Conservation (phyloP, 805 yeast genomes). For the Starmerella apicola region DNA sequence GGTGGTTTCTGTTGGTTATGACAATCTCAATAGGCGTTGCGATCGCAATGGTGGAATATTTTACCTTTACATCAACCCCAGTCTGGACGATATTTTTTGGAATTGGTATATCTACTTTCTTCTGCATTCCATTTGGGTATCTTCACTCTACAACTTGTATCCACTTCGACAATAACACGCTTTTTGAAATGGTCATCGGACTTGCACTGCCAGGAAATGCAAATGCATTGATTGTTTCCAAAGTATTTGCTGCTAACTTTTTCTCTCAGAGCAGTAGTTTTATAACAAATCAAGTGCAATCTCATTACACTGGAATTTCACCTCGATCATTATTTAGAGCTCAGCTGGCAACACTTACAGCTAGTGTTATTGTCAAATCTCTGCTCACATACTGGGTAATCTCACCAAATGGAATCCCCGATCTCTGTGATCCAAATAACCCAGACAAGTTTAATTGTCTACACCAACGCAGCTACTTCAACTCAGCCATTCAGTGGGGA, state of each 20-base stretch:
- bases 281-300: slow-evolving; percentile 43
- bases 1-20: slow-evolving; percentile 36
- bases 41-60: slow-evolving; percentile 34
- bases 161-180: slow-evolving; percentile 46
- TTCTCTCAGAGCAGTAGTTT: slow-evolving; percentile 49
- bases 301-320: slow-evolving; percentile 32
- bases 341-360: slow-evolving; percentile 31
- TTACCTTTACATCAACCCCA: slow-evolving; percentile 27
- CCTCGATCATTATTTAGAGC: slow-evolving; percentile 33
- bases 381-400: slow-evolving; percentile 35
- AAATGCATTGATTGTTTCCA: slow-evolving; percentile 52
- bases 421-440: slow-evolving; percentile 35
- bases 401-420: slow-evolving; percentile 27
- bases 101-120: slow-evolving; percentile 40
- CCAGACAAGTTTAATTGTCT: slow-evolving; percentile 32
- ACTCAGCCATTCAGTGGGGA: slow-evolving; percentile 48
- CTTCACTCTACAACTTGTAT: slow-evolving; percentile 50
- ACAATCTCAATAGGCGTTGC: slow-evolving; percentile 35
- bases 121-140: slow-evolving; percentile 50
- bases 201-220: slow-evolving; percentile 51
- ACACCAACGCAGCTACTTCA: slow-evolving; percentile 32
- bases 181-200: slow-evolving; percentile 54
- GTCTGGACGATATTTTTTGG: slow-evolving; percentile 53
- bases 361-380: slow-evolving; percentile 32
- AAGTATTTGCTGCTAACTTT: slow-evolving; percentile 48